A percentile compares a stretch with the other conserved stretches of the same genome.
These are phyloP conservation scores for Apophysomyces elegans DNA, from an alignment of 371 early-diverging fungal genomes.

Conservation along the genomic window DNA sequence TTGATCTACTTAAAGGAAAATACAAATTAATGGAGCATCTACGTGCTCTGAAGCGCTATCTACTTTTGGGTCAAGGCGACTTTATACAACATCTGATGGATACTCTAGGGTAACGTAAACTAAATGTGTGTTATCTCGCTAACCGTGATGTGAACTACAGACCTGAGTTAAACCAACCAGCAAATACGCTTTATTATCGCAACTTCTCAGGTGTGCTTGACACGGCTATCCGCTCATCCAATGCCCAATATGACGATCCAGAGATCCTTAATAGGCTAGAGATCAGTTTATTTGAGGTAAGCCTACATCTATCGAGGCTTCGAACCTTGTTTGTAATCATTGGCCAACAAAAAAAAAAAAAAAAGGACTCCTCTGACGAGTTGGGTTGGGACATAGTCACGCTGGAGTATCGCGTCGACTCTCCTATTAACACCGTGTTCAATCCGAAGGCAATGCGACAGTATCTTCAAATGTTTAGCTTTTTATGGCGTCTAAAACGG, in stretches of 20 bases:
- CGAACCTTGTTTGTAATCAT: not conserved
- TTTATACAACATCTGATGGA: constrained; percentile 91
- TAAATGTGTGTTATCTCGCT: too few species aligned
- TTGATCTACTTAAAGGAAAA: constrained; percentile 73
- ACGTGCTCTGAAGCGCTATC: constrained; percentile 83
- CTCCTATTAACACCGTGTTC: constrained; percentile 88
- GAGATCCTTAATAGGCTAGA: constrained; percentile 81
- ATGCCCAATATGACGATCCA: constrained; percentile 86
- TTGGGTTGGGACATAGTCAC: constrained; percentile 93
- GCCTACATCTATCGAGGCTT: not conserved
- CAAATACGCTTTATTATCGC: constrained; percentile 81
- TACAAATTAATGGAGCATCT: constrained; percentile 88
- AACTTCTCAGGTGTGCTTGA: constrained; percentile 88
- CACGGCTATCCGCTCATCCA: constrained; percentile 86
- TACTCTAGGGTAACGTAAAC: constrained; percentile 64
- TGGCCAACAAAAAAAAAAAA: not conserved
- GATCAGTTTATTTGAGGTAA: constrained; percentile 72
- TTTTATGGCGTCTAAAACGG: constrained; percentile 89
- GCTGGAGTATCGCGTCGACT: constrained; percentile 82
- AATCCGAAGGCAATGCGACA: constrained; percentile 74
- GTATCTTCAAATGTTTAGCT: constrained; percentile 84
- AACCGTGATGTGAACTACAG: constrained; percentile 23
- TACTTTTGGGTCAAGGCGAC: constrained; percentile 96
- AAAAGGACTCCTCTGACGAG: constrained; percentile 60
- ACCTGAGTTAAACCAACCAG: constrained; percentile 72